Percentiles rank a stretch among this genome's conserved stretches.
phyloP scores from a whole-genome alignment of 1,284 basidiomycete genomes.

The Athelia sp. region DNA sequence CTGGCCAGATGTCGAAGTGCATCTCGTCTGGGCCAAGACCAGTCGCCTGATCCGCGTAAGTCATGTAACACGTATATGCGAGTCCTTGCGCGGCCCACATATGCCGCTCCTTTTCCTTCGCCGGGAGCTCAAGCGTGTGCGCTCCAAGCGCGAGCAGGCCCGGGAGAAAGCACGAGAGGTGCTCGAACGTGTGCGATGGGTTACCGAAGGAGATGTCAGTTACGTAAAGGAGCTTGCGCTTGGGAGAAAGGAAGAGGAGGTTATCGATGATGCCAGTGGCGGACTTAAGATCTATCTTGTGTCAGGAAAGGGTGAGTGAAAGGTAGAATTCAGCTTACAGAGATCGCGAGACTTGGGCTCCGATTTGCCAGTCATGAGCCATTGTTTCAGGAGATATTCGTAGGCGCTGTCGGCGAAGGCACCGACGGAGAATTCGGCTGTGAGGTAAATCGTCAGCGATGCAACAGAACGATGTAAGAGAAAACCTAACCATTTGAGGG shows the following conservation, averaged over 20 bases:
- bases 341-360: slow-evolving; percentile 29
- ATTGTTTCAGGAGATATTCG: slow-evolving; percentile 36
- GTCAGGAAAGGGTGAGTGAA: neutral
- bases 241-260: slow-evolving; percentile 36
- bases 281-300: slow-evolving; percentile 30
- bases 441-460: neutral
- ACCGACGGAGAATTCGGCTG: slow-evolving; percentile 19
- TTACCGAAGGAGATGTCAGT: slow-evolving; percentile 24
- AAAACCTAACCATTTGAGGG: slow-evolving; percentile 29
- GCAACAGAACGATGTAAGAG: slow-evolving; percentile 4
- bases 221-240: slow-evolving; percentile 38
- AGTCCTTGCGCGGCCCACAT: slow-evolving; percentile 40
- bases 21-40: slow-evolving; percentile 40
- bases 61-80: slow-evolving; percentile 38
- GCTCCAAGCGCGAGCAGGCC: slow-evolving; percentile 44
- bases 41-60: slow-evolving; percentile 34
- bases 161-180: slow-evolving; percentile 46
- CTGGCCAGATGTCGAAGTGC: slow-evolving; percentile 15
- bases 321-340: slow-evolving; percentile 26
- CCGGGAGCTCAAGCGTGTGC: slow-evolving; percentile 24
- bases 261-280: slow-evolving; percentile 30
- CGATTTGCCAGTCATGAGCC: slow-evolving; percentile 33
- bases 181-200: slow-evolving; percentile 36
- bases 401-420: slow-evolving; percentile 31
- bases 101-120: slow-evolving; percentile 24